Conservation (phyloP, 345 rosid genomes). For the thale cress (Arabidopsis thaliana) region DNA sequence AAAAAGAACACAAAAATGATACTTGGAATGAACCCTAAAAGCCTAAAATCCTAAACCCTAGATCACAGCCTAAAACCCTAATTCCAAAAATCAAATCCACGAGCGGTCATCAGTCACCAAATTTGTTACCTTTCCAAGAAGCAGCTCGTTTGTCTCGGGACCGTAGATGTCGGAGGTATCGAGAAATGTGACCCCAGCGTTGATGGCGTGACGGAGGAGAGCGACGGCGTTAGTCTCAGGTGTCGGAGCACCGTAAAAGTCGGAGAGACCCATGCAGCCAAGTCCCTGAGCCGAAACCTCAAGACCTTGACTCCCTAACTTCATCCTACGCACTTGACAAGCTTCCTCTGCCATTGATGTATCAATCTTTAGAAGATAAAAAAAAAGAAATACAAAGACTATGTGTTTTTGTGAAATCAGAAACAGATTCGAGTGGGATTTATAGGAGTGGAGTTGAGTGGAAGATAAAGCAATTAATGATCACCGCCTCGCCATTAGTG, state of each 20-base stretch:
- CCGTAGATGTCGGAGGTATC: constrained; percentile 59
- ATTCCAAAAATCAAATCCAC: background rate
- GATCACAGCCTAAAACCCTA: background rate
- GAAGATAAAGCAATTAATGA: background rate
- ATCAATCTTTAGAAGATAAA: background rate
- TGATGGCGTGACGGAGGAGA: constrained; percentile 50
- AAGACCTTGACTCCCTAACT: constrained; percentile 42
- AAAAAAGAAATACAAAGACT: background rate
- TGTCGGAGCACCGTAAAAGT: constrained; percentile 50
- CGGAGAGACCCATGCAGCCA: constrained; percentile 61
- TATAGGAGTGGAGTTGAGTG: constrained; percentile 31
- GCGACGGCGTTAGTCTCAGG: constrained; percentile 48
- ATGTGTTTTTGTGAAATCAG: background rate
- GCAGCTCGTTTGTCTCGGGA: constrained; percentile 53
- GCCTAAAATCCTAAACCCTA: background rate
- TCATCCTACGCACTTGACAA: constrained; percentile 34
- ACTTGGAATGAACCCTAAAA: background rate
- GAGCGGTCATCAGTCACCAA: background rate
- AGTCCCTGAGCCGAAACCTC: constrained; percentile 55
- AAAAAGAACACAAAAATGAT: no score
- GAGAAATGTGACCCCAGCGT: constrained; percentile 51
- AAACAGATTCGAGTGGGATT: constrained; percentile 12
- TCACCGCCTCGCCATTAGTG: constrained; percentile 6
- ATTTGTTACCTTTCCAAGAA: constrained; percentile 49
- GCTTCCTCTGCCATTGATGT: constrained; percentile 28